Evolutionary conservation across 176 grass and related monocot species (phyloP).

Genomic region (Puccinellia tenuiflora): DNA sequence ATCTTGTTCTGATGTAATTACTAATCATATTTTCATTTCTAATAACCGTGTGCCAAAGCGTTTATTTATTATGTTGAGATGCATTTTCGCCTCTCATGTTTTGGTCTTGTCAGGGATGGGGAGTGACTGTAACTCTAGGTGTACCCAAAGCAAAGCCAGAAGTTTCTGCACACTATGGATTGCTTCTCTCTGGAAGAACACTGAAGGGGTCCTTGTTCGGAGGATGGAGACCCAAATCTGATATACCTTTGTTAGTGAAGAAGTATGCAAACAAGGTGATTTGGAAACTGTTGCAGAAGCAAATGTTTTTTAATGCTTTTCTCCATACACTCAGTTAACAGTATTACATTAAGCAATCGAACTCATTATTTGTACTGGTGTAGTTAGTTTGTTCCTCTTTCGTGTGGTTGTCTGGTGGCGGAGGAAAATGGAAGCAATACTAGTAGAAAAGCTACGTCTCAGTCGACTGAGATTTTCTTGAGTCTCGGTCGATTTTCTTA

Average conservation of each 20-base stretch:
- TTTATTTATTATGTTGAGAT: conserved; percentile 27
- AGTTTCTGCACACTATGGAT: conserved; percentile 73
- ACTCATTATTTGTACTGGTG: not conserved
- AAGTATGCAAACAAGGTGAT: conserved; percentile 77
- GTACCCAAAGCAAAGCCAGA: conserved; percentile 82
- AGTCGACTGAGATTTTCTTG: not conserved
- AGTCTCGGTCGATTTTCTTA: not conserved
- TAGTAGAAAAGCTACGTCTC: not conserved
- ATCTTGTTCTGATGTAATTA: conserved; percentile 89
- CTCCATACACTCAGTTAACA: not conserved
- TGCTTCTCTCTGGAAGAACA: conserved; percentile 90
- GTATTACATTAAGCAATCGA: not conserved
- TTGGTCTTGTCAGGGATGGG: conserved; percentile 68
- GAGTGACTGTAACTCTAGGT: conserved; percentile 84
- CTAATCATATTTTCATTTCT: not conserved
- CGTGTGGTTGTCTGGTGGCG: not conserved
- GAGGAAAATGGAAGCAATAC: not conserved
- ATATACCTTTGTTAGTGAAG: conserved; percentile 70
- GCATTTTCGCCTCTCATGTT: conserved; percentile 4
- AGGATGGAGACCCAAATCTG: conserved; percentile 97
- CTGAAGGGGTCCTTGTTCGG: conserved; percentile 96
- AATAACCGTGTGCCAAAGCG: not conserved
- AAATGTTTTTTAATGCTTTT: not conserved
- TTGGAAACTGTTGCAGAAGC: not conserved
- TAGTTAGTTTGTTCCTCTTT: not conserved